phyloP scores from a whole-genome alignment of 1,139 yeast species.

The Diutina siamensis region DNA sequence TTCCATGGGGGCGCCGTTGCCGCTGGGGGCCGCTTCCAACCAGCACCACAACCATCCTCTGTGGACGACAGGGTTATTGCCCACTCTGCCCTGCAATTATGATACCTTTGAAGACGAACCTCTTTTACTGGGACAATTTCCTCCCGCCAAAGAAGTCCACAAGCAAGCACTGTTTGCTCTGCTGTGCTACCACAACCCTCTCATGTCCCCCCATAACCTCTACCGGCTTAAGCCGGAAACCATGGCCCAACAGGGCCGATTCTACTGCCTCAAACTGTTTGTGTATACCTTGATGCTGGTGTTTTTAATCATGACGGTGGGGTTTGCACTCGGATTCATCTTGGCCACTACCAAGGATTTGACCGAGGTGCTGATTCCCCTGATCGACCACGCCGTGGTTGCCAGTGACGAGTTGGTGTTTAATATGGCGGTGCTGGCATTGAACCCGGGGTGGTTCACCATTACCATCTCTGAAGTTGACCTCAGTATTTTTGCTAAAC shows the following conservation, averaged over 20 bases:
- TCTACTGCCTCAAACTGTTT: slow-evolving; percentile 35
- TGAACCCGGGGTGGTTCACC: slow-evolving; percentile 78
- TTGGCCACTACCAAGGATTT: slow-evolving; percentile 83
- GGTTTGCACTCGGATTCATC: slow-evolving; percentile 73
- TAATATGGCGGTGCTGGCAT: slow-evolving; percentile 65
- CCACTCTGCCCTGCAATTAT: neutral
- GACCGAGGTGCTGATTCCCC: slow-evolving; percentile 47
- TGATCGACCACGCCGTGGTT: slow-evolving; percentile 61
- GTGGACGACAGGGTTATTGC: neutral
- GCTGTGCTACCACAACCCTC: slow-evolving; percentile 2
- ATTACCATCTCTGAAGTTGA: slow-evolving; percentile 58
- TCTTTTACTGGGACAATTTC: neutral
- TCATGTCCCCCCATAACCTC: neutral
- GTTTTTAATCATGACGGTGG: slow-evolving; percentile 45
- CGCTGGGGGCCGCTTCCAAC: neutral
- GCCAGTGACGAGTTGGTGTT: slow-evolving; percentile 80
- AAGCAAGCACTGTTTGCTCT: slow-evolving; percentile 4
- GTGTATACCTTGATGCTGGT: slow-evolving; percentile 47
- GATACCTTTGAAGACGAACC: slow-evolving; percentile 4
- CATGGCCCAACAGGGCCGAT: slow-evolving; percentile 10
- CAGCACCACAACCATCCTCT: neutral
- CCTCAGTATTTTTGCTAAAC: slow-evolving; percentile 79
- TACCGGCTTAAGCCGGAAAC: slow-evolving; percentile 2
- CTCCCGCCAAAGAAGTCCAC: neutral
- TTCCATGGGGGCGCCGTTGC: slow-evolving; percentile 1